Base-by-base conservation (phyloP, 129 eudicot species). In the Escallonia rubra region DNA sequence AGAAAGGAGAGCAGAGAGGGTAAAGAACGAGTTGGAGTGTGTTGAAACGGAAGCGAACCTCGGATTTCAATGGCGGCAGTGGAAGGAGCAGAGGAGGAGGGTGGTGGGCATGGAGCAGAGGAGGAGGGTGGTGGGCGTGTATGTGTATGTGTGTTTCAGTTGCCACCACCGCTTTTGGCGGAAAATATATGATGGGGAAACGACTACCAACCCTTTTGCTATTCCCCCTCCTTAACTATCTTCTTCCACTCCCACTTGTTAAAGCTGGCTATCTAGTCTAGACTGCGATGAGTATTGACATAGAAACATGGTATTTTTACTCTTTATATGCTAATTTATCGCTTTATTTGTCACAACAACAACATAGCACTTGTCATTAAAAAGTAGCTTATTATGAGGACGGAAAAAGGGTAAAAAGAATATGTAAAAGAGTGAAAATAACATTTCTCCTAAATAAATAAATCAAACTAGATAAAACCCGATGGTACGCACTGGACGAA, bases 181-280 rank as follows among this genome's bases (percentile, higher is more conserved):
- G 48, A 62, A 62, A 62, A 62, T 62, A 62, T 62, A 62, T 43
- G 66, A 43, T 62, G 66, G 66, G 52, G 16, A 44, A 62, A 42
- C 39, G 51, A 51, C 66, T 5, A 62, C 66, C 13, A 15, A 38
- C 40, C 50, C 14, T 3, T 9, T 41, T 6, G 51, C 65, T 61
- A 61, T 23, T 61, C 48, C 1, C 64, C 11, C 64, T 59, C 64
- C 64, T 5, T 5, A 47, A 2, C 10, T 47, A 38, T 40, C 41
- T 4, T 13, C 6, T 54, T 11, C 6, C 16, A 14, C 61, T 57
- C 10, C 61, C 34, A 23, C 34, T 23, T 23, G 34, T 23, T 23
- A 23, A 23, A 23, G 34, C 34, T n/a, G n/a, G n/a, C n/a, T 23
- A 23, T 23, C 34, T 23, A 23, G 34, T 23, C 34, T 23, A 23